Base-by-base conservation (phyloP, 2,329 filamentous ascomycete genomes). In the Raffaelea ambrosiae region DNA sequence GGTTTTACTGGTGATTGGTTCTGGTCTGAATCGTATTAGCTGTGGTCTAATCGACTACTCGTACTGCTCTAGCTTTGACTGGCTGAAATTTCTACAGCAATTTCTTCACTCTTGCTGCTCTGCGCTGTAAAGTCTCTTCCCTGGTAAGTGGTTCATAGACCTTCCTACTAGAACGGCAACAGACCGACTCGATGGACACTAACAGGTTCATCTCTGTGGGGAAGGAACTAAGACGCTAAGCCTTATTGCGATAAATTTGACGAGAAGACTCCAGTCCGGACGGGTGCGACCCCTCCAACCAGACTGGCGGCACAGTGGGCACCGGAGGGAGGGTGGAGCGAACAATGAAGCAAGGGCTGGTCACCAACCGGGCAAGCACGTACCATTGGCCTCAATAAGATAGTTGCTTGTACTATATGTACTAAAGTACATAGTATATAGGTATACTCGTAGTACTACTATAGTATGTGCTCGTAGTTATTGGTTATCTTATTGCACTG, bases 231-330 rank as follows among this genome's bases (percentile, higher is more conserved):
- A 7, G 7, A 53, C 63, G 59, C 65, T 66, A 67, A 61, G 56
- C 63, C 60, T 45, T 58, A 59, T 65, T 63, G 55, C 59, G 63
- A 63, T 59, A 66, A 64, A 55, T 62, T 67, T 65, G 59, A 65
- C 65, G 64, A 67, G 55, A n/a, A 50, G 26, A 29, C 26, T 29
- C 22, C n/a, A n/a, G n/a, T n/a, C 48, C 47, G 48, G 55, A 18
- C 48, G 42, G 44, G 31, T 46, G 44, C 21, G 23, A 44, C 36
- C 45, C 38, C 20, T 39, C 38, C 21, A n/a, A 42, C 36, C 21
- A 14, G 39, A 21, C 44, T 10, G 48, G 14, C 35, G 41, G 41
- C 29, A 36, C 36, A 29, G 41, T 13, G 18, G 35, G 5, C 16
- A 38, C 7, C 16, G 18, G 35, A 5, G 35, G 35, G 8, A n/a